These are phyloP conservation scores for Auricularia sp. DNA, from an alignment of 768 basidiomycete genomes.

Conservation along the genomic window DNA sequence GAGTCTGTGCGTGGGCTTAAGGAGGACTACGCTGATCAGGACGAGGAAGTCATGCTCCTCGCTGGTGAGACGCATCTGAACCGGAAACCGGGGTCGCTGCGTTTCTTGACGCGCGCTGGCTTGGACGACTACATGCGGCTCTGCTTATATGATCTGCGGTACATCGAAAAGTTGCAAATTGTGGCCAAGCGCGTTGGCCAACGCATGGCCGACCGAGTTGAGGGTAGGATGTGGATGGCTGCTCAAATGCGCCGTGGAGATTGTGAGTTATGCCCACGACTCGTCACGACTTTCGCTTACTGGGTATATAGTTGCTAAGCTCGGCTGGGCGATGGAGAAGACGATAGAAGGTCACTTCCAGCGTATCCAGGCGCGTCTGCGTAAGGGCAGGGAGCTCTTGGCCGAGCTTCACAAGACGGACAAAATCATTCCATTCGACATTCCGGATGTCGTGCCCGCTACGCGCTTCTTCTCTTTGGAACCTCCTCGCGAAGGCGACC, in stretches of 20 bases:
- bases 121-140: constrained; percentile 7
- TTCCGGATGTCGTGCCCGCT: background rate
- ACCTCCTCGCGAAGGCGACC: background rate
- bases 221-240: constrained; percentile 31
- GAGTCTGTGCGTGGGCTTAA: constrained; percentile 28
- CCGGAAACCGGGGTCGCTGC: constrained; percentile 13
- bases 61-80: constrained; percentile 16
- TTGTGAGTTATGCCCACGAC: constrained; percentile 19
- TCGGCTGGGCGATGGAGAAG: constrained; percentile 27
- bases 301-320: constrained; percentile 15
- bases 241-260: constrained; percentile 37
- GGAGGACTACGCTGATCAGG: constrained; percentile 28
- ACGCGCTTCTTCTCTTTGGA: background rate
- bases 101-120: background rate
- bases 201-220: constrained; percentile 4
- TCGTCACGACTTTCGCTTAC: background rate
- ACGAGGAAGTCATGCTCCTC: constrained; percentile 31
- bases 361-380: constrained; percentile 22
- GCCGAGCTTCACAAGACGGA: background rate
- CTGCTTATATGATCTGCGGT: constrained; percentile 6
- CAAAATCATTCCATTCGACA: background rate
- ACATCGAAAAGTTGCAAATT: background rate
- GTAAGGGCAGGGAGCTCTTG: constrained; percentile 17
- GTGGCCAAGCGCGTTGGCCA: constrained; percentile 3
- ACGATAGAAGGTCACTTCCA: constrained; percentile 27